Percentiles rank a stretch among this genome's conserved stretches.
These are phyloP conservation scores for Entomortierella beljakovae DNA, from an alignment of 192 early-diverging fungal species.

Conservation along the genomic window DNA sequence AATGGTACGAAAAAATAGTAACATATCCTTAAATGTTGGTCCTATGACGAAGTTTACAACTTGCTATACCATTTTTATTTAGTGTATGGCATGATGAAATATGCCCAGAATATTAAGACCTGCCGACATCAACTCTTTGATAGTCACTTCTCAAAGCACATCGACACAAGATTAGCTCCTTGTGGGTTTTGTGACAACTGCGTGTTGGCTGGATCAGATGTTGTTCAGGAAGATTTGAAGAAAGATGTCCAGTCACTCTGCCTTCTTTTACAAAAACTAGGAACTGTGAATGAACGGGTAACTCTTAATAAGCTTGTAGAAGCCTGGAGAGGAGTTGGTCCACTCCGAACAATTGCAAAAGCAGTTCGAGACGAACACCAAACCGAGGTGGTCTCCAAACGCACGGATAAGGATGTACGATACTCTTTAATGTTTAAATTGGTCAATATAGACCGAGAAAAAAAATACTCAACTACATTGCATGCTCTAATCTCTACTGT, in stretches of 20 bases:
- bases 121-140: slow-evolving; percentile 75
- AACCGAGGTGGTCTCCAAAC: slow-evolving; percentile 27
- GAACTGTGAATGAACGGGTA: slow-evolving; percentile 54
- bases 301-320: slow-evolving; percentile 65
- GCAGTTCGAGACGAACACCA: slow-evolving; percentile 44
- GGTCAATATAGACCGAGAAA: background rate
- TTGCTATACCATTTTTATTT: background rate
- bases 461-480: slow-evolving; percentile 8
- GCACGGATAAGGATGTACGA: slow-evolving; percentile 49
- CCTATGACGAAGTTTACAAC: too few species aligned
- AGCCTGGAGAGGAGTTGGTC: slow-evolving; percentile 55
- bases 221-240: slow-evolving; percentile 62
- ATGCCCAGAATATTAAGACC: slow-evolving; percentile 69
- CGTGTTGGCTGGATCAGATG: slow-evolving; percentile 22
- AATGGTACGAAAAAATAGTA: slow-evolving; percentile 55
- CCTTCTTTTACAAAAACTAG: slow-evolving; percentile 36
- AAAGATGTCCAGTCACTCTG: slow-evolving; percentile 48
- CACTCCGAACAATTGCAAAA: slow-evolving; percentile 40
- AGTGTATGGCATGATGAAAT: slow-evolving; percentile 71
- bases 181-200: slow-evolving; percentile 65
- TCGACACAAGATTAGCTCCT: slow-evolving; percentile 22
- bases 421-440: background rate
- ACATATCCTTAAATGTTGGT: too few species aligned
- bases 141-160: slow-evolving; percentile 61
- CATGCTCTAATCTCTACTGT: background rate